phyloP scores from a whole-genome alignment of 495 filamentous ascomycete species.

The Hyaloscypha bicolor region DNA sequence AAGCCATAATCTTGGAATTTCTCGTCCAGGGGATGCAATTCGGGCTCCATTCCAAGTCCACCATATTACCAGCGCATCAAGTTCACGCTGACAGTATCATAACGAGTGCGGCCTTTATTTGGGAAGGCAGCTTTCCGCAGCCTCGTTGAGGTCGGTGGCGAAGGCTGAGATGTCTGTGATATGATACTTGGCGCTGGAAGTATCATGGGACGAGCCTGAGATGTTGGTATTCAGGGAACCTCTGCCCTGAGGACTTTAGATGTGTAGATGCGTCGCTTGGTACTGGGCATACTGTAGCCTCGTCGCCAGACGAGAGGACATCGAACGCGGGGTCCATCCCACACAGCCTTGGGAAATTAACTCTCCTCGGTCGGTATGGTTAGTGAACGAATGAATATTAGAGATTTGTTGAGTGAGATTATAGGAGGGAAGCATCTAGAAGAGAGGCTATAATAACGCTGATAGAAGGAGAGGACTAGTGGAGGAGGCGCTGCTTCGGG shows the following conservation, averaged over 20 bases:
- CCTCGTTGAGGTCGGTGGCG: constrained; percentile 32
- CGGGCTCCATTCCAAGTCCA: constrained; percentile 49
- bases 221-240: background rate
- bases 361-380: background rate
- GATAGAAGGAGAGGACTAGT: too few species aligned
- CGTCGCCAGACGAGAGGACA: background rate
- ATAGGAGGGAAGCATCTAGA: too few species aligned
- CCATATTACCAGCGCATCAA: constrained; percentile 58
- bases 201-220: background rate
- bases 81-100: constrained; percentile 51
- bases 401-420: too few species aligned
- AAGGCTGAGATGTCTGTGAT: background rate
- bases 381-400: background rate
- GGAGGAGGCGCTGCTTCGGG: too few species aligned
- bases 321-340: background rate
- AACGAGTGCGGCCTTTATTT: constrained; percentile 44
- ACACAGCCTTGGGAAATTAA: background rate
- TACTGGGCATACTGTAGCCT: background rate
- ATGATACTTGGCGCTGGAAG: background rate
- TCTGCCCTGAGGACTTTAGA: background rate
- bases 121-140: constrained; percentile 51
- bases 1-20: constrained; percentile 52
- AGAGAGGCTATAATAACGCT: too few species aligned
- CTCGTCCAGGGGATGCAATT: constrained; percentile 51
- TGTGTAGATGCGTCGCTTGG: background rate